Conservation (phyloP, 1,284 basidiomycete genomes). For the Cryptococcus maquisensis region DNA sequence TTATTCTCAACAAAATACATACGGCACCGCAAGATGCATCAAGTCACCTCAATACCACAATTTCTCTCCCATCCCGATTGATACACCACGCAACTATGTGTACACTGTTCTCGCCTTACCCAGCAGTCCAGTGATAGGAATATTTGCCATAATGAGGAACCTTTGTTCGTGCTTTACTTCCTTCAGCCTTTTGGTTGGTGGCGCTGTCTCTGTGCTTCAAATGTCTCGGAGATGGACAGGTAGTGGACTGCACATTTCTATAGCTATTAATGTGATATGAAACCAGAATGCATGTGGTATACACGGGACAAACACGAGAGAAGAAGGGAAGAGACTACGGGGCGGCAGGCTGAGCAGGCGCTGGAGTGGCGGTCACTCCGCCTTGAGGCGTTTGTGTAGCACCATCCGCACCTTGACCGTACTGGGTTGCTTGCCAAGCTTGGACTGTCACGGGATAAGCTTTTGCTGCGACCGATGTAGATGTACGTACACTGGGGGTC, state of each 20-base stretch:
- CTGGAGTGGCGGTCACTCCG: constrained; percentile 6
- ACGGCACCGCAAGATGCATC: background rate
- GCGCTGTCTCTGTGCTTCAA: background rate
- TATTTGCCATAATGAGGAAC: constrained; percentile 43
- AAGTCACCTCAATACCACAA: background rate
- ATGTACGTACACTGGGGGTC: constrained; percentile 46
- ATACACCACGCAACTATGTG: constrained; percentile 32
- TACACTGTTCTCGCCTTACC: constrained; percentile 38
- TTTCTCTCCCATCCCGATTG: background rate
- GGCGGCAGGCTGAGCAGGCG: background rate
- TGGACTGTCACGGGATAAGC: constrained; percentile 25
- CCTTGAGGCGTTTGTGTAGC: constrained; percentile 1
- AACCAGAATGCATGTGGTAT: constrained; percentile 1
- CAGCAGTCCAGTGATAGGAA: constrained; percentile 43
- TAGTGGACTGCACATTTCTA: constrained; percentile 9
- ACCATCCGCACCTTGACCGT: constrained; percentile 18
- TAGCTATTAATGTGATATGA: background rate
- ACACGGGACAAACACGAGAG: background rate
- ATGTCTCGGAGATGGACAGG: background rate
- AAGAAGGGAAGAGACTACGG: background rate
- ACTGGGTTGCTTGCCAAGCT: constrained; percentile 45
- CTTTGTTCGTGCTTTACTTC: constrained; percentile 27
- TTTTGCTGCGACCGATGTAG: background rate
- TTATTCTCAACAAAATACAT: background rate
- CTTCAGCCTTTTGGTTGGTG: background rate